A percentile compares a stretch with the other conserved stretches of the same genome.
Evolutionary conservation across 192 early-diverging fungal genomes (phyloP).

Genomic region (Coemansia sp.): DNA sequence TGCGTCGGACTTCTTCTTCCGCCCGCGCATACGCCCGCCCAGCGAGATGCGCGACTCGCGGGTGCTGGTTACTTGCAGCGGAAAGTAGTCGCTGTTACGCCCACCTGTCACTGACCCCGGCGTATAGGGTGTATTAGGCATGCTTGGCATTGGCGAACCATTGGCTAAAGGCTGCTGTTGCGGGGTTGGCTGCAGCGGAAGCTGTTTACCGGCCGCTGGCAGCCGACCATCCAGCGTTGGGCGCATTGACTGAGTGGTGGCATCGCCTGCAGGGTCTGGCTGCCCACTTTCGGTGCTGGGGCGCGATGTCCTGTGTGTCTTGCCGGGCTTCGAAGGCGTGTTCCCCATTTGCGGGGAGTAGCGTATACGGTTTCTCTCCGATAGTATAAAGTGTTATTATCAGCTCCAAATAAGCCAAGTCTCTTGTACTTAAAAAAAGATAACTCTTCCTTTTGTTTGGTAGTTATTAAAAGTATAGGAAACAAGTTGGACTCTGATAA

Average conservation of each 20-base stretch:
- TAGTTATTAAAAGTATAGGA: background rate
- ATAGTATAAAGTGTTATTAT: conserved; percentile 4
- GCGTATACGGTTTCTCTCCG: background rate
- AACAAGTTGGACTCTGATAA: background rate
- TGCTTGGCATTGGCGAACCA: conserved; percentile 20
- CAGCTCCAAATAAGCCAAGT: background rate
- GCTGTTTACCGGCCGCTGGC: conserved; percentile 15
- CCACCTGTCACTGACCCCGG: conserved; percentile 23
- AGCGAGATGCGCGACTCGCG: conserved; percentile 54
- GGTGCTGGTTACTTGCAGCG: conserved; percentile 38
- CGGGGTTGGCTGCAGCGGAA: conserved; percentile 6
- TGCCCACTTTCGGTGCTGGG: background rate
- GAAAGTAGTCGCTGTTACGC: conserved; percentile 41
- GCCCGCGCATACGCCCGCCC: conserved; percentile 12
- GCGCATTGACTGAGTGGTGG: conserved; percentile 4
- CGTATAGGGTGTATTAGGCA: conserved; percentile 38
- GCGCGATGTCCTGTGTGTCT: conserved; percentile 25
- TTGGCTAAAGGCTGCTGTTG: background rate
- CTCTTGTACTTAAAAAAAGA: background rate
- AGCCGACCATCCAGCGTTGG: conserved; percentile 36
- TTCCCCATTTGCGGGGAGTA: conserved; percentile 35
- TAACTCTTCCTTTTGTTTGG: background rate
- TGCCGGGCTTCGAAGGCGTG: conserved; percentile 41
- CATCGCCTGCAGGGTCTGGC: background rate
- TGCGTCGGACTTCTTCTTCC: background rate